phyloP scores from a whole-genome alignment of 129 eudicot species.

The Apium graveolens region DNA sequence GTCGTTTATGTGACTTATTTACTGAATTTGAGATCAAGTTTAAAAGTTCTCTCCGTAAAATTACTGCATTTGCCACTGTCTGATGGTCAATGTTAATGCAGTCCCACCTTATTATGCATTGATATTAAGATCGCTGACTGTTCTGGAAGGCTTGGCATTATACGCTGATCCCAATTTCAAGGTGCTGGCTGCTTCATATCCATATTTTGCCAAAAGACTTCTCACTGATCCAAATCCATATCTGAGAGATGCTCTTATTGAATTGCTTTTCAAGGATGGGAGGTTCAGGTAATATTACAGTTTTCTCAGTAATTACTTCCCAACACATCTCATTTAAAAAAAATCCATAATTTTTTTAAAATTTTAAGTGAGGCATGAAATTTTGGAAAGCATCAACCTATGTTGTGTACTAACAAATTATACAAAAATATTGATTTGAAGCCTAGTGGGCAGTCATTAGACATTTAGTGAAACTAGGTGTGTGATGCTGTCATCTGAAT shows the following conservation, averaged over 20 bases:
- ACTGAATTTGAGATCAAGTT: neutral
- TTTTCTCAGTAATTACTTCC: neutral
- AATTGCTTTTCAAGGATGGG: constrained; percentile 91
- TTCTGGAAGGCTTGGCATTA: constrained; percentile 93
- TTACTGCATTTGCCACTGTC: neutral
- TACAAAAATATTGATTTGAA: neutral
- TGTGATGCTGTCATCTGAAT: neutral
- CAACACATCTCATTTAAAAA: neutral
- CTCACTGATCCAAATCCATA: constrained; percentile 94
- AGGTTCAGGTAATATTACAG: constrained; percentile 45
- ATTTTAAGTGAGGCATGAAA: neutral
- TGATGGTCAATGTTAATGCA: constrained; percentile 24
- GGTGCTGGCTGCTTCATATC: constrained; percentile 95
- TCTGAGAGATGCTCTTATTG: constrained; percentile 93
- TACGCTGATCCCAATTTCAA: constrained; percentile 93
- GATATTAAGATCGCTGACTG: constrained; percentile 94
- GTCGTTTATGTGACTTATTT: neutral
- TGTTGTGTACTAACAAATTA: neutral
- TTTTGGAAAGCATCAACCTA: neutral
- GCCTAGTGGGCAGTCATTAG: neutral
- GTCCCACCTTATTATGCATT: constrained; percentile 93
- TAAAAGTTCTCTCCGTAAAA: neutral
- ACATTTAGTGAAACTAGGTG: neutral
- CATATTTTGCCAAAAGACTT: constrained; percentile 95
- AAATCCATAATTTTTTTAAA: too few species aligned